A percentile compares a stretch with the other conserved stretches of the same genome.
Conservation (phyloP, 331 rosid species). For the Stylosanthes scabra region DNA sequence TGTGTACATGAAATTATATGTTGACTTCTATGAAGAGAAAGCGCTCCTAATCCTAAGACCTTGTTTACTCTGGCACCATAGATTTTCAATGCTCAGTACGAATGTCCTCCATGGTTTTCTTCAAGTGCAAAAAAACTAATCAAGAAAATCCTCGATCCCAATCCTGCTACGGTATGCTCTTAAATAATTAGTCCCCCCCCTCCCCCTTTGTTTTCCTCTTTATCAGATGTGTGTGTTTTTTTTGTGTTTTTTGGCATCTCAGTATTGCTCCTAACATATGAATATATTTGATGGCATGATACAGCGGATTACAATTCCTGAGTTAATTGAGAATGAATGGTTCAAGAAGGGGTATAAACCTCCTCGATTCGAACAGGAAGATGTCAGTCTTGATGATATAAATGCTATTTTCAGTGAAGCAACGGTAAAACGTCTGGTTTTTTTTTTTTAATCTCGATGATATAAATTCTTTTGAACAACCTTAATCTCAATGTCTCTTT, state of each 20-base stretch:
- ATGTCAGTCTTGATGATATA: constrained; percentile 66
- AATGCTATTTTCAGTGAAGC: constrained; percentile 64
- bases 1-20: not conserved
- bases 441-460: not conserved
- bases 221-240: not conserved
- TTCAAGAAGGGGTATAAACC: constrained; percentile 83
- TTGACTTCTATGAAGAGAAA: not conserved
- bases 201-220: not conserved
- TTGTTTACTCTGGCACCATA: constrained; percentile 33
- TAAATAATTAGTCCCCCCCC: not conserved
- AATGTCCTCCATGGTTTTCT: constrained; percentile 78
- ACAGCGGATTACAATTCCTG: constrained; percentile 75
- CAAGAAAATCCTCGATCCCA: constrained; percentile 79
- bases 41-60: not conserved
- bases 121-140: constrained; percentile 69
- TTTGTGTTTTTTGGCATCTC: not conserved
- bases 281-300: constrained; percentile 27
- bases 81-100: constrained; percentile 74
- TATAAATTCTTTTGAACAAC: constrained; percentile 15
- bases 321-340: constrained; percentile 80
- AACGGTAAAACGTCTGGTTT: constrained; percentile 46
- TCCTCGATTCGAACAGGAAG: constrained; percentile 65
- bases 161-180: constrained; percentile 66
- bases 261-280: constrained; percentile 9
- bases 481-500: constrained; percentile 27